phyloP scores from a whole-genome alignment of 331 rosid species.

The Acacia concinna region DNA sequence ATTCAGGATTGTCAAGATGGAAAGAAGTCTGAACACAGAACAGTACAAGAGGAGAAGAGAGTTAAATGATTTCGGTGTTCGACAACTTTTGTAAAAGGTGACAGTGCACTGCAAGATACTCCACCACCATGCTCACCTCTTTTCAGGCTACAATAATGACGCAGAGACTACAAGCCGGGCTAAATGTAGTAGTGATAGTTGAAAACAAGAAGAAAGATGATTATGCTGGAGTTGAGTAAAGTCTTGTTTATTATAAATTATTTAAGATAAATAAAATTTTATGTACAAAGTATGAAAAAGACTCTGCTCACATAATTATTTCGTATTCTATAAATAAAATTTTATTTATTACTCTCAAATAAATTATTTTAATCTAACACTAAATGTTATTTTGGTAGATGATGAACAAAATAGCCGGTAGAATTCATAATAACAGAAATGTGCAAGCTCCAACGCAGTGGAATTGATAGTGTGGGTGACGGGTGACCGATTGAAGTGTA shows the following conservation, averaged over 20 bases:
- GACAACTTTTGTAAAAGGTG: background rate
- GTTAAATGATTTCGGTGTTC: background rate
- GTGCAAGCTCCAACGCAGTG: conserved; percentile 6
- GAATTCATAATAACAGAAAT: background rate
- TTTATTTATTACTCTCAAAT: too few relatives aligned
- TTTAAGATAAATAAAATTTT: too few relatives aligned
- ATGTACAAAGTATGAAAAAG: too few relatives aligned
- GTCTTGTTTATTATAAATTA: too few relatives aligned
- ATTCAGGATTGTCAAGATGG: background rate
- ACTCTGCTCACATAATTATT: too few relatives aligned
- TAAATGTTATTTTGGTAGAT: background rate
- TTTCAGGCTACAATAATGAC: background rate
- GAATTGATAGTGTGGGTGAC: background rate
- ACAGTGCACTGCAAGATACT: background rate
- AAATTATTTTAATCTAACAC: too few relatives aligned
- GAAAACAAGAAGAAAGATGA: background rate
- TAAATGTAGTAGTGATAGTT: background rate
- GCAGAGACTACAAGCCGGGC: background rate
- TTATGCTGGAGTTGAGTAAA: background rate
- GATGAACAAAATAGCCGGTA: background rate
- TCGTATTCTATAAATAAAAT: too few relatives aligned
- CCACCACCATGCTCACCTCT: background rate
- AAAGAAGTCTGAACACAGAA: background rate
- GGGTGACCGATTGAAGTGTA: background rate
- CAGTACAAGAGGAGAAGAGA: background rate